Evolutionary conservation across 768 basidiomycete species (phyloP), one percentile per base, ranked within the genome.

Genomic region (Phaeotremella skinneri): DNA sequence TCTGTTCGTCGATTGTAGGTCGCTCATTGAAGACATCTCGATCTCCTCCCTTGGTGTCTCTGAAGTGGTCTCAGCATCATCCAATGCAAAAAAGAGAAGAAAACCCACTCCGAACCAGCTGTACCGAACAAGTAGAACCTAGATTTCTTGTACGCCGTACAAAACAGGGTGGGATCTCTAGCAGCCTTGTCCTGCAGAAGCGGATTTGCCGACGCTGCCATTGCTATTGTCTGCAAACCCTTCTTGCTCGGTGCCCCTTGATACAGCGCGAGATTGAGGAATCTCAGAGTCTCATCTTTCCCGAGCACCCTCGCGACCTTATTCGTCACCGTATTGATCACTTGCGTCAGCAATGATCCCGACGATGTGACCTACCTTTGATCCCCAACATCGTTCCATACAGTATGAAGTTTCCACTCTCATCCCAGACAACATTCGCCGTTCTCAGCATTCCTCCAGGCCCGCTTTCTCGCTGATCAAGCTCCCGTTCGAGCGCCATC

Each of bases 11-110:
- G 51, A 92, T 84, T 0, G 94, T 98, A 2, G 96, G 96, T 47
- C 88, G 84, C 78, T 99, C 96, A 76, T 99, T 99, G 84, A 97
- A 98, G 55, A 99, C 87, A 67, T 99, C 96, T 57, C 96, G 87
- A 64, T 98, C 94, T 6, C 78, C 80, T 1, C 84, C 78, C 90
- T 93, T 69, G 73, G 82, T 85, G 64, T 93, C 90, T 75, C 89
- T 92, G 72, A 3, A 25, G 7, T 43, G 17, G 25, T 26, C 42
- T 67, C 42, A 63, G 55, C 52, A 42, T 48, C 4, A 50, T 14
- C 9, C 23, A 1, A 32, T 29, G 5, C 17, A 25, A 55, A 23
- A 4, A 26, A 23, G 16, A 39, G 7, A 4, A 17, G 39, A 26
- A 6, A 9, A 82, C 89, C 43, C 80, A 92, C 88, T 93, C 92